These are phyloP conservation scores for Agaricus blazei DNA, from an alignment of 768 basidiomycete genomes.

Conservation along the genomic window DNA sequence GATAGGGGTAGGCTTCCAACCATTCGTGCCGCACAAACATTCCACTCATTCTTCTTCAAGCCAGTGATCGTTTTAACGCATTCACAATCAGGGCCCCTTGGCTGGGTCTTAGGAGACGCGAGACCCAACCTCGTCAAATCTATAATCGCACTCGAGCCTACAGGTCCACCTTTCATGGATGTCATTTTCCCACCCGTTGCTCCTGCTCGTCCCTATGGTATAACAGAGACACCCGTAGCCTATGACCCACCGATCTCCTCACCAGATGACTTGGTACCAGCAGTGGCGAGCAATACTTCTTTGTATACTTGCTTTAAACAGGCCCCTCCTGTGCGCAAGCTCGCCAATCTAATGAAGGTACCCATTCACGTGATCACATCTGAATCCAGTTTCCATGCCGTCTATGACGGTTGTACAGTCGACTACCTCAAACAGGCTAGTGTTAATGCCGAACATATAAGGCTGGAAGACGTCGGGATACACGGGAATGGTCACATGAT, in stretches of 20 bases:
- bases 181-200: conserved; percentile 31
- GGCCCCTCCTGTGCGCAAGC: conserved; percentile 32
- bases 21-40: background rate
- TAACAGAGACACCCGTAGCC: conserved; percentile 42
- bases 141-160: conserved; percentile 46
- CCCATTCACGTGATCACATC: conserved; percentile 46
- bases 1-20: conserved; percentile 35
- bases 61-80: conserved; percentile 45
- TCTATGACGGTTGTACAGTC: conserved; percentile 43
- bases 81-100: conserved; percentile 44
- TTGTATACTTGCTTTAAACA: conserved; percentile 40
- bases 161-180: conserved; percentile 43
- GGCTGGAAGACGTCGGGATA: conserved; percentile 38
- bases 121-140: conserved; percentile 39
- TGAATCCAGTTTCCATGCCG: conserved; percentile 44
- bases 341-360: conserved; percentile 35
- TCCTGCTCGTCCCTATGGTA: conserved; percentile 37
- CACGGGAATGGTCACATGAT: conserved; percentile 53
- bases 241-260: conserved; percentile 37
- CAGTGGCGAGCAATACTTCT: conserved; percentile 20
- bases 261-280: conserved; percentile 29
- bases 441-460: conserved; percentile 35
- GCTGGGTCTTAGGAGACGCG: conserved; percentile 45
- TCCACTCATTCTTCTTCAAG: conserved; percentile 18
- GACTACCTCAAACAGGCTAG: conserved; percentile 40